Base-by-base conservation (phyloP, 1,284 basidiomycete species). In the Thecaphora thlaspeos region DNA sequence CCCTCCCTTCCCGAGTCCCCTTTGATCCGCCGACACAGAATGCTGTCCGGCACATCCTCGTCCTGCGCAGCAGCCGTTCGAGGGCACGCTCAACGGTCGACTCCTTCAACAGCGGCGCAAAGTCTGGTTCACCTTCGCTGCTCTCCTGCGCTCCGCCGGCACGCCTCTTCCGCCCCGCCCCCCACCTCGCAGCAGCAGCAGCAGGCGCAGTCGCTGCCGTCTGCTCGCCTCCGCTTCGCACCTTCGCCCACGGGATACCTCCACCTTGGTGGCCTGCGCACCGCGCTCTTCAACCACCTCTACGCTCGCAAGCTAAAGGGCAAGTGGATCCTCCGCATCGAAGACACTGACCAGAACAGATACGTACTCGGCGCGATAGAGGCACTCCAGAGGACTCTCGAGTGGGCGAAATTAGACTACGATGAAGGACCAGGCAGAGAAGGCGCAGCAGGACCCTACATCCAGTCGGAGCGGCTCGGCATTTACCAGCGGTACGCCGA, bases 241-340 rank as follows among this genome's bases (percentile, higher is more conserved):
- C 94, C 95, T 0, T 97, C 94, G 0, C 95, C 95, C 0, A 99
- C 95, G 0, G 94, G 95, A 2, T 84, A 87, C 42, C 82, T 98
- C 2, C 94, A 98, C 79, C 85, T 99, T 1, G 94, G 94, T 2
- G 94, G 95, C 0, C 84, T 99, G n/a, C 82, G 95, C 18, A 98
- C 93, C 43, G 95, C 93, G 0, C 82, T 98, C 3, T 93, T 93
- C 81, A 98, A 98, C 76, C 84, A 96, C 73, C 80, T 97, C 0
- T 87, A 88, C 53, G 89, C 92, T 1, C 84, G 84, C 66, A 90
- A 89, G 73, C 82, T 85, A 24, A 85, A 84, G 2, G 93, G 92
- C 2, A 87, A 87, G 72, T 96, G 90, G 89, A 84, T 96, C 32
- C 80, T 97, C 55, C 82, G 95, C 34, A 87, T 98, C 41, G 94